Conservation (phyloP, 2,329 filamentous ascomycete species). For the Didymella glomerata region DNA sequence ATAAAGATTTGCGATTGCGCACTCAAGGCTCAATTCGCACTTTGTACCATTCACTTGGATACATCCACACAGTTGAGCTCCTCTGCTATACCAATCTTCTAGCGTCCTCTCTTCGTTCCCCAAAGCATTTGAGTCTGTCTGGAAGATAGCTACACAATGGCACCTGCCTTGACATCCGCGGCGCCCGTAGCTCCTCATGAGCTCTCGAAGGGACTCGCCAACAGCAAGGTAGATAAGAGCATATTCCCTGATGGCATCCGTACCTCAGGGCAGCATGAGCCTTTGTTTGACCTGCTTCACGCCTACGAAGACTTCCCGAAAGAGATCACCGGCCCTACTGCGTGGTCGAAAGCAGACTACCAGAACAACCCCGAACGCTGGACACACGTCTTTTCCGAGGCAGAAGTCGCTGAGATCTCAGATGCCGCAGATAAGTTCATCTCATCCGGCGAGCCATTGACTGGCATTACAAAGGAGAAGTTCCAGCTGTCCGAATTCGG, state of each 20-base stretch:
- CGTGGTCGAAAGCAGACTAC: constrained; percentile 75
- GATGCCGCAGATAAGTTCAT: constrained; percentile 74
- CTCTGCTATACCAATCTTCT: neutral
- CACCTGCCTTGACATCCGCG: constrained; percentile 52
- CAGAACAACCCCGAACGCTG: constrained; percentile 70
- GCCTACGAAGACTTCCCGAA: constrained; percentile 76
- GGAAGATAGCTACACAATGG: constrained; percentile 37
- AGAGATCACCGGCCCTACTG: constrained; percentile 73
- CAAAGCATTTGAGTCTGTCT: neutral
- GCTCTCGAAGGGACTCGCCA: constrained; percentile 37
- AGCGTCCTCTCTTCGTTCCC: neutral
- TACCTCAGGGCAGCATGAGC: constrained; percentile 76
- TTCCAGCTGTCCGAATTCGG: constrained; percentile 69
- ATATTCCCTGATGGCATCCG: constrained; percentile 72
- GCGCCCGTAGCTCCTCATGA: constrained; percentile 51
- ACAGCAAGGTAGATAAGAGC: constrained; percentile 51
- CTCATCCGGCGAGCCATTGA: constrained; percentile 69
- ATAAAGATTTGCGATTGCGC: constrained; percentile 25
- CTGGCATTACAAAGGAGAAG: constrained; percentile 73
- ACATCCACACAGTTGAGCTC: constrained; percentile 1
- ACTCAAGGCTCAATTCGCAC: neutral
- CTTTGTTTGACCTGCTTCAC: constrained; percentile 69
- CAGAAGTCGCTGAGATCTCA: constrained; percentile 74
- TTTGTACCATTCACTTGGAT: constrained; percentile 11
- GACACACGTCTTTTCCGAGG: constrained; percentile 73